Evolutionary conservation across 208 protist species (phyloP).

Genomic region (Leishmania tropica): DNA sequence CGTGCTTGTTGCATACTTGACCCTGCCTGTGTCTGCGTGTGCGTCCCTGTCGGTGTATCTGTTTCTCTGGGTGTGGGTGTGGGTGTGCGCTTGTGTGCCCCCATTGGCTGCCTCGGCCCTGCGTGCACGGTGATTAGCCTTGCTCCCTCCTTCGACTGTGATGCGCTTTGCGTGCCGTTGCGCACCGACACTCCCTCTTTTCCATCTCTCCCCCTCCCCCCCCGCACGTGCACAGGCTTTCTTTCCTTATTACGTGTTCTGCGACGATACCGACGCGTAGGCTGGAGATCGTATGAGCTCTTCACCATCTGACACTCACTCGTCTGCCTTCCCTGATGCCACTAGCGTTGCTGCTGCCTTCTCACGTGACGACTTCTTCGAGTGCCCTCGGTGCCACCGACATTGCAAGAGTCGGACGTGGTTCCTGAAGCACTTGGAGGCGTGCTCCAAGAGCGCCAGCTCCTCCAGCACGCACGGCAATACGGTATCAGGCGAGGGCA

Average conservation of each 20-base stretch:
- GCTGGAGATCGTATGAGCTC: constrained; percentile 12
- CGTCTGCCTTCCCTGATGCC: constrained; percentile 3
- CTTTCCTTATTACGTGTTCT: background rate
- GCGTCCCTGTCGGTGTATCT: background rate
- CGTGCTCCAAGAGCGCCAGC: constrained; percentile 16
- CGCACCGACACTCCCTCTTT: background rate
- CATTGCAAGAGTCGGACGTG: constrained; percentile 33
- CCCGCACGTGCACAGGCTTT: background rate
- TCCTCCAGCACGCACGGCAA: background rate
- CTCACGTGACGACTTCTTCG: constrained; percentile 5
- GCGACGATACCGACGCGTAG: background rate
- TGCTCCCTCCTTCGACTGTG: background rate
- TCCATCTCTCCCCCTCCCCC: background rate
- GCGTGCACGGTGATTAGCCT: background rate
- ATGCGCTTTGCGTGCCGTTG: background rate
- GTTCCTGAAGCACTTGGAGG: constrained; percentile 33
- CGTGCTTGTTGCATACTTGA: background rate
- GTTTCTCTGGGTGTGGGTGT: background rate
- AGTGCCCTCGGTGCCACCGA: constrained; percentile 28
- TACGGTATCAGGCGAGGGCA: constrained; percentile 14
- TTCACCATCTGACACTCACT: constrained; percentile 5
- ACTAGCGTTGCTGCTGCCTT: background rate
- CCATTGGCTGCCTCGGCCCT: background rate
- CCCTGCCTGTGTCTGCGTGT: background rate
- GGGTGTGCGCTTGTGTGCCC: no score